Base-by-base conservation (phyloP, 2,329 filamentous ascomycete species). In the Penicillium sp. region DNA sequence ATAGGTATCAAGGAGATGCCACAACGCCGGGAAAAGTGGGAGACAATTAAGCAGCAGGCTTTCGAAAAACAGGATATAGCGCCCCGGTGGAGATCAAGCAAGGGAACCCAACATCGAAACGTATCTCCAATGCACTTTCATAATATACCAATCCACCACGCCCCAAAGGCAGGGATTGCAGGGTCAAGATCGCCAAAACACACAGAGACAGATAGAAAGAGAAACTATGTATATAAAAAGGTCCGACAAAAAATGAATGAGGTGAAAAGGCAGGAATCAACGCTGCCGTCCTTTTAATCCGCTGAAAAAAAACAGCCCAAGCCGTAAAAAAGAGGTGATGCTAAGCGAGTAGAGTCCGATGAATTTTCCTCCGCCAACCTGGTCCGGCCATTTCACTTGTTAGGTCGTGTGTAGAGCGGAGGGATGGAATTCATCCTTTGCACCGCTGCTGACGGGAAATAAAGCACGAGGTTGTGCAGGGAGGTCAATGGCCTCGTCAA, bases 1-100 rank as follows among this genome's bases (percentile, higher is more conserved):
- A n/a, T n/a, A 62, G 59, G 56, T 65, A 64, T 63, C 56, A 54
- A 61, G 33, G 40, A 55, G 45, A 54, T 59, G 37, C 37, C 56
- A 64, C 29, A 61, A 59, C 53, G 54, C 61, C 55, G 8, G 29
- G 43, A 18, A 55, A 23, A 44, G 29, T 56, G 46, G 57, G 21
- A 42, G 21, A 33, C 5, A 48, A 67, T 62, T 56, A 63, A 63
- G 42, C 54, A 61, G 58, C 52, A 46, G 44, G 21, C 44, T 26
- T n/a, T 31, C 48, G n/a, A 52, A 55, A 51, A 40, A 55, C 31
- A 40, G 28, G 16, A 48, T 29, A 51, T 51, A 49, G 51, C 50
- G 39, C 39, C 44, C 47, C 24, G 28, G 37, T 31, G 34, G 54
- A 36, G 40, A 48, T 37, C 26, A 66, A 54, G 54, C 56, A 58